Percentiles rank a stretch among this genome's conserved stretches.
Evolutionary conservation across 768 basidiomycete species (phyloP).

Genomic region (Suillus cothurnatus): DNA sequence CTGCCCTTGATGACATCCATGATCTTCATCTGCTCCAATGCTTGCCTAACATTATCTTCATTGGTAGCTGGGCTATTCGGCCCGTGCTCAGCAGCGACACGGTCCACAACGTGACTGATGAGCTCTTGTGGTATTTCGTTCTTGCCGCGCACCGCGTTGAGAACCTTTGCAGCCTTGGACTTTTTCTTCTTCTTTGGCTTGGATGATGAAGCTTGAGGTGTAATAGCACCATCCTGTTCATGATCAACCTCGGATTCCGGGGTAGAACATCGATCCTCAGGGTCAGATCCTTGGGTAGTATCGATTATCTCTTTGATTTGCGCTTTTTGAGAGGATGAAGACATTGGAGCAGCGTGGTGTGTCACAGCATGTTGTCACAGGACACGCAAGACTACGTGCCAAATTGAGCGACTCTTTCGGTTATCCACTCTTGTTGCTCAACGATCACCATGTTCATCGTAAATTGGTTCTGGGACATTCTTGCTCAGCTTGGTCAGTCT

Average conservation of each 20-base stretch:
- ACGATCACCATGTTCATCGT: conserved; percentile 70
- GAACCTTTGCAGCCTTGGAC: conserved; percentile 61
- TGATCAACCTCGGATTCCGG: conserved; percentile 33
- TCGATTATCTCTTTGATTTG: conserved; percentile 45
- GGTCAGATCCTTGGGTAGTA: conserved; percentile 37
- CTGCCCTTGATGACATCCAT: conserved; percentile 88
- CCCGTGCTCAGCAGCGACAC: conserved; percentile 63
- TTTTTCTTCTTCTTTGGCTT: conserved; percentile 90
- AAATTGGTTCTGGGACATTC: conserved; percentile 97
- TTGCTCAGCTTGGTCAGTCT: conserved; percentile 84
- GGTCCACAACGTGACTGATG: conserved; percentile 66
- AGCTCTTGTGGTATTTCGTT: conserved; percentile 60
- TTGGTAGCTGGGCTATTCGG: conserved; percentile 47
- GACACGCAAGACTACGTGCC: conserved; percentile 6
- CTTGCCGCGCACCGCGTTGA: conserved; percentile 51
- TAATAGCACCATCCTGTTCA: conserved; percentile 14
- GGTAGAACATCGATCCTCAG: conserved; percentile 33
- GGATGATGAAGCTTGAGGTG: conserved; percentile 39
- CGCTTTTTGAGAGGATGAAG: conserved; percentile 42
- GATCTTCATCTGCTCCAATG: conserved; percentile 77
- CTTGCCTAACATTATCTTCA: conserved; percentile 66
- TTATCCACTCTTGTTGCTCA: conserved; percentile 14
- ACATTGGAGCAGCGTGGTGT: conserved; percentile 15
- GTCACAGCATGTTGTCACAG: conserved; percentile 6
- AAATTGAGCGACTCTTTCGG: neutral